Conservation (phyloP, 441 rosid genomes). For the Jatropha multifida region DNA sequence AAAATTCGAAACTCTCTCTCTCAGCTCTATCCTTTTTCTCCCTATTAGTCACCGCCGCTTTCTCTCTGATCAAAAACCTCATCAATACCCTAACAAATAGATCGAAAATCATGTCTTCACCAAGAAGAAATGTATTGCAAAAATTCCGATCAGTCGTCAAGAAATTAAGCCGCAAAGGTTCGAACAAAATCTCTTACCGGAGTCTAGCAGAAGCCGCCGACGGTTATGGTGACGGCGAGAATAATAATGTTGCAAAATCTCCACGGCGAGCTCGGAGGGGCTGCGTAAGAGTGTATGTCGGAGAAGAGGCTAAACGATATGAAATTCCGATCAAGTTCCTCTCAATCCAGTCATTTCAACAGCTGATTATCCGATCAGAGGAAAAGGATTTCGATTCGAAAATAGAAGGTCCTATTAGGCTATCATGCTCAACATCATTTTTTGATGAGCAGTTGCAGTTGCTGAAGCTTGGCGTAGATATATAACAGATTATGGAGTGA, state of each 20-base stretch:
- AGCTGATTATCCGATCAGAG: not conserved
- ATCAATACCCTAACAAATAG: not conserved
- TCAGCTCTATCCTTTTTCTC: not conserved
- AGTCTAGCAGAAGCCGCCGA: not conserved
- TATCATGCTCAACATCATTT: not conserved
- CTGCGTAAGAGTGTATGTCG: not conserved
- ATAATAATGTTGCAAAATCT: not conserved
- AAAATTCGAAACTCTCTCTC: too few relatives aligned
- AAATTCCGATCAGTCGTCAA: not conserved
- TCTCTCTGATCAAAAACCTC: not conserved
- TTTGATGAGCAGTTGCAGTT: constrained; percentile 19
- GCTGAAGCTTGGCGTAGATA: not conserved
- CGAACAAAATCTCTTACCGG: not conserved
- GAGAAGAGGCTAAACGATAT: constrained; percentile 6
- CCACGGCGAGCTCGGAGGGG: not conserved
- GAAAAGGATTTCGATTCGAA: not conserved
- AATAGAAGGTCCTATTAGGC: constrained; percentile 11
- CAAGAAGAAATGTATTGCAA: not conserved
- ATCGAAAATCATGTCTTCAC: not conserved
- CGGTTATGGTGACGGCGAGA: not conserved
- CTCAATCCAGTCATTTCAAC: not conserved
- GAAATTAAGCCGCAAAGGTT: not conserved
- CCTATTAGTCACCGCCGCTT: not conserved
- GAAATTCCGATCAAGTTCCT: constrained; percentile 14
- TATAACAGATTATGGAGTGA: too few relatives aligned